These are phyloP conservation scores for Lepidium campestre DNA, from an alignment of 441 rosid genomes.

Conservation along the genomic window DNA sequence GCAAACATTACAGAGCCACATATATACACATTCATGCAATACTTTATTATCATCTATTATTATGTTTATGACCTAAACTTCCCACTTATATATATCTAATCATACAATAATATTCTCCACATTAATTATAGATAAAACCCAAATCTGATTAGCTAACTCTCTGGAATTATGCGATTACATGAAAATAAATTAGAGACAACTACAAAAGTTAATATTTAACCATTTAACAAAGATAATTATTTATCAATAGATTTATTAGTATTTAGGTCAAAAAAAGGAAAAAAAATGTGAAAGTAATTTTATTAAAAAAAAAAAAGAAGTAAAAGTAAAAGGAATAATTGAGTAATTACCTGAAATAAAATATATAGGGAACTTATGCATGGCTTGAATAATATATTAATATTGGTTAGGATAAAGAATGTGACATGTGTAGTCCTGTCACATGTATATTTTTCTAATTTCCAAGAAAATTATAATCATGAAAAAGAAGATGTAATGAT, in stretches of 20 bases:
- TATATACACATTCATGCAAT: slow-evolving; percentile 7
- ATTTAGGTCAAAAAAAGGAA: no score
- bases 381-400: not conserved
- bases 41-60: not conserved
- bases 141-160: no score
- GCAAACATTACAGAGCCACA: slow-evolving; percentile 15
- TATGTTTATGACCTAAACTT: not conserved
- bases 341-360: not conserved
- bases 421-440: slow-evolving; percentile 16
- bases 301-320: no score
- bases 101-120: not conserved
- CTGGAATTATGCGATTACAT: no score
- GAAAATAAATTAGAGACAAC: no score
- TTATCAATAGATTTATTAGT: no score
- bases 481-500: slow-evolving; percentile 2
- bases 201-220: no score
- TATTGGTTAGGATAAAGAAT: not conserved
- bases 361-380: not conserved
- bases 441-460: not conserved
- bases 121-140: no score
- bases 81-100: not conserved
- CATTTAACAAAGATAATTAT: no score
- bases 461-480: slow-evolving; percentile 2
- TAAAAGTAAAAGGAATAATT: no score
- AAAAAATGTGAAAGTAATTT: no score